Evolutionary conservation across 768 basidiomycete genomes (phyloP), one percentile per base, ranked within the genome.

Genomic region (Leccinum variicolor): DNA sequence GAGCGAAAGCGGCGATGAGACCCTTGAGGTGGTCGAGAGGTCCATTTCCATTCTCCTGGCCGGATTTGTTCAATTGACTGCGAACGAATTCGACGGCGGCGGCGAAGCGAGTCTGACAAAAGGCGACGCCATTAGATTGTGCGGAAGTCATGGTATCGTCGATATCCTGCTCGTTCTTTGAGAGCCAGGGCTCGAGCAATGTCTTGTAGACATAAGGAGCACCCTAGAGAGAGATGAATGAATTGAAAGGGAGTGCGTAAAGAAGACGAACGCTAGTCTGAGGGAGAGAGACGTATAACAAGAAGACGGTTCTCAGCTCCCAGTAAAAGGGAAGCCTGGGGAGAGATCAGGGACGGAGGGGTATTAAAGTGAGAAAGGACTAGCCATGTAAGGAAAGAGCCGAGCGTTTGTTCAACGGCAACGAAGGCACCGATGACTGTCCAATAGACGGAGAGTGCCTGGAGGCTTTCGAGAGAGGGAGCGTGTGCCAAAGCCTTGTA

Each of bases 271-370:
- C 88, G 79, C 87, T 80, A 1, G 80, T 86, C 73, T 88, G 86
- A 7, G 87, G 87, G 17, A 90, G 79, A 9, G 86, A 73, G 46
- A 90, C 69, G 74, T 84, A 90, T 25, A 90, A 75, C 4, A 90
- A 67, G 67, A 89, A 83, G 4, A 84, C 23, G n/a, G 84, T 87
- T 63, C 88, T 84, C 53, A 82, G 47, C 65, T 90, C 89, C 83
- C 84, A 88, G 66, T 89, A 90, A 67, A 90, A 87, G 7, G 89
- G 88, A 43, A 90, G 64, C 88, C 88, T 88, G 53, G 6, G n/a
- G 41, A 19, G 56, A 43, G 54, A 54, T 69, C 33, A 66, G 61
- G 50, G 55, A 54, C 28, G 49, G 7, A 23, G 29, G 10, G 49
- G 17, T 29, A 29, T 14, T 23, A 13, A 50, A 31, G 9, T 14